Evolutionary conservation across 2,329 filamentous ascomycete genomes (phyloP).

Genomic region (Alternaria sp.): DNA sequence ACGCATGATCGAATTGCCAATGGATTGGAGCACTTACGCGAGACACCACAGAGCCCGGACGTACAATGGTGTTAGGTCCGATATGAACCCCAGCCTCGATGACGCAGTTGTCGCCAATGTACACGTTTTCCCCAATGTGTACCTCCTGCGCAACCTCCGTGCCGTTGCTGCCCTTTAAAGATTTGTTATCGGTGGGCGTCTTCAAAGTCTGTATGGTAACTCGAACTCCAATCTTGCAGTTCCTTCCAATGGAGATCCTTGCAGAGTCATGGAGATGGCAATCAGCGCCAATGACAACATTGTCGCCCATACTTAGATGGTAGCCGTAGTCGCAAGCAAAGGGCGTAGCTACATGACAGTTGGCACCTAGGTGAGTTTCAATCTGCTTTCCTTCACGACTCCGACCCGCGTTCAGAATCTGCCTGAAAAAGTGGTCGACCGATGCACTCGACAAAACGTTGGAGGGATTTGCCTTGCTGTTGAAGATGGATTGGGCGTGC

Average conservation of each 20-base stretch:
- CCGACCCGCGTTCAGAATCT: conserved; percentile 72
- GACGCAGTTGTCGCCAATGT: conserved; percentile 68
- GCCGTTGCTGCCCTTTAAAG: conserved; percentile 76
- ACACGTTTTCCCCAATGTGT: conserved; percentile 76
- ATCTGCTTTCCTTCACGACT: conserved; percentile 21
- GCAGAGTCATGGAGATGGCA: conserved; percentile 90
- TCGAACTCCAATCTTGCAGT: conserved; percentile 75
- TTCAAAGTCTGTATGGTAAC: conserved; percentile 85
- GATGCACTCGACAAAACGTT: conserved; percentile 70
- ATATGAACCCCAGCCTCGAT: conserved; percentile 67
- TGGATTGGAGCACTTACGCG: conserved; percentile 54
- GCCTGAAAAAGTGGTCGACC: conserved; percentile 72
- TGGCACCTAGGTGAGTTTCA: conserved; percentile 72
- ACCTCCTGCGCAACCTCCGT: conserved; percentile 75
- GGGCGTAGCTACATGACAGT: conserved; percentile 82
- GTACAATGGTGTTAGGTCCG: conserved; percentile 62
- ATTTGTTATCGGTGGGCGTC: conserved; percentile 74
- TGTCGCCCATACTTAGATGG: conserved; percentile 86
- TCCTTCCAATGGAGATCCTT: conserved; percentile 80
- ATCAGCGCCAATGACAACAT: conserved; percentile 82
- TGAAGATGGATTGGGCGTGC: conserved; percentile 83
- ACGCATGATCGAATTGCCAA: neutral
- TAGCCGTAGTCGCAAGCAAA: conserved; percentile 96
- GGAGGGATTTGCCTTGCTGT: conserved; percentile 79
- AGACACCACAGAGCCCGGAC: conserved; percentile 64